These are phyloP conservation scores for Onygena corvina DNA, from an alignment of 2,329 filamentous ascomycete genomes.

Conservation along the genomic window DNA sequence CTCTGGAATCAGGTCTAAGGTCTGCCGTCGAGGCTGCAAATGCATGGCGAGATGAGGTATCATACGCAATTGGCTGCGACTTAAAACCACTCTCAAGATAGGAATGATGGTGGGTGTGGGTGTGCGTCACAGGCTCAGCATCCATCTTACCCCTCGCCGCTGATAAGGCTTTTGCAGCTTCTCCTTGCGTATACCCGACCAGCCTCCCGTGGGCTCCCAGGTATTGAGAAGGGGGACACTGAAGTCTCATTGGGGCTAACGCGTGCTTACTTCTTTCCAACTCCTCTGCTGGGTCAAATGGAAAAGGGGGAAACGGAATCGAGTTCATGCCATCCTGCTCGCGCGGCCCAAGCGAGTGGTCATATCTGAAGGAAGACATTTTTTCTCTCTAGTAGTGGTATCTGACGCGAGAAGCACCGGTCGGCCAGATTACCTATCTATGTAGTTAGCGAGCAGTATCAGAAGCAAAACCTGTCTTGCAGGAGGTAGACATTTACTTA, in stretches of 20 bases:
- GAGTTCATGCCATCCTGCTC: background rate
- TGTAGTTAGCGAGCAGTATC: no score
- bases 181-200: background rate
- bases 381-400: background rate
- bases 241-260: background rate
- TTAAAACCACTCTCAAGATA: background rate
- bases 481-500: no score
- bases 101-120: slow-evolving; percentile 2
- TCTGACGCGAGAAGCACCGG: no score
- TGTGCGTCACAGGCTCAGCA: background rate
- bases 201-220: background rate
- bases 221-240: background rate
- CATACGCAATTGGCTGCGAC: background rate
- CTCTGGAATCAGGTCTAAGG: no score
- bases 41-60: background rate
- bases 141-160: background rate
- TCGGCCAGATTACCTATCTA: no score
- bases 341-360: background rate
- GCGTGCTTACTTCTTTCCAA: background rate
- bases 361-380: background rate
- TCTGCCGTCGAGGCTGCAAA: background rate
- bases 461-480: no score
- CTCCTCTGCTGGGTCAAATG: background rate
- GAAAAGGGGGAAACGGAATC: background rate
- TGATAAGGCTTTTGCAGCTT: background rate